Conservation (phyloP, 2,329 filamentous ascomycete species). For the Ophiostoma piceae region DNA sequence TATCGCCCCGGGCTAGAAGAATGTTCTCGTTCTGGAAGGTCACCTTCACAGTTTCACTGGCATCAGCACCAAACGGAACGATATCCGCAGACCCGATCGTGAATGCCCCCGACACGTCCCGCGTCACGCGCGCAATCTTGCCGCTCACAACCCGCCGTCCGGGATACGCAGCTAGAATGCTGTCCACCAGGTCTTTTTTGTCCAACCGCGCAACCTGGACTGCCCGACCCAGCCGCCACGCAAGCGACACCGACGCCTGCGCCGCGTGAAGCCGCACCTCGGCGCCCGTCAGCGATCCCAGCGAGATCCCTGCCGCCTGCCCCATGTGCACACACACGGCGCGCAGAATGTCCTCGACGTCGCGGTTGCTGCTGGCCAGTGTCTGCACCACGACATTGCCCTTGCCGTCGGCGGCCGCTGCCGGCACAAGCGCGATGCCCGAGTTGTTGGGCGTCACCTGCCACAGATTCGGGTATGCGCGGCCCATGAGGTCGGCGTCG, state of each 20-base stretch:
- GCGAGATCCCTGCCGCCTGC: neutral
- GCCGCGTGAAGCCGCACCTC: neutral
- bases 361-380: neutral
- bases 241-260: constrained; percentile 1
- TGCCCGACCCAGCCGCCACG: neutral
- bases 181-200: neutral
- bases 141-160: neutral
- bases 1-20: neutral
- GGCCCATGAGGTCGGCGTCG: neutral
- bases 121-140: neutral
- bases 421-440: neutral
- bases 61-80: neutral
- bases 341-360: constrained; percentile 6
- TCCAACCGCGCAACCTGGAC: neutral
- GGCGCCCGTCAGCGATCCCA: neutral
- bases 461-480: neutral
- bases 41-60: neutral
- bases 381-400: neutral
- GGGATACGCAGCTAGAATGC: neutral
- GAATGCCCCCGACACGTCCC: neutral
- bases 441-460: constrained; percentile 1
- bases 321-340: neutral
- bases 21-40: neutral
- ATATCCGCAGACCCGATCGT: neutral
- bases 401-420: neutral